Evolutionary conservation across 2,329 filamentous ascomycete species (phyloP).

Genomic region (Trichoderma sp.): DNA sequence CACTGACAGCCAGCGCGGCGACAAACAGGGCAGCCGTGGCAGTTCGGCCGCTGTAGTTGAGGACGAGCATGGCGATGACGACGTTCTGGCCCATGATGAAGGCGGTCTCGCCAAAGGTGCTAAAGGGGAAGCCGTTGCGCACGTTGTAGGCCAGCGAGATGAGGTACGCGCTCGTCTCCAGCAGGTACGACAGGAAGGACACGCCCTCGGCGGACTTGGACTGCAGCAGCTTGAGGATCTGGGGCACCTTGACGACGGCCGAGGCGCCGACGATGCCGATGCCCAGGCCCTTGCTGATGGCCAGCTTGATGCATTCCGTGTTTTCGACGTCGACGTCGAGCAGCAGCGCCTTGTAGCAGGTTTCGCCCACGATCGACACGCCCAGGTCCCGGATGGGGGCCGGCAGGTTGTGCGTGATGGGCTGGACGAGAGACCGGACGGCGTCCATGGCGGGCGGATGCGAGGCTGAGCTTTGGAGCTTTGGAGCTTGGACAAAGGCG

Average conservation of each 20-base stretch:
- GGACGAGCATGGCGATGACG: slow-evolving; percentile 78
- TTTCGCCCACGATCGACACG: slow-evolving; percentile 73
- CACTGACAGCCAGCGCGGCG: slow-evolving; percentile 66
- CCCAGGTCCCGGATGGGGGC: slow-evolving; percentile 70
- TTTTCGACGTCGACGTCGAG: slow-evolving; percentile 79
- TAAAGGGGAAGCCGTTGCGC: slow-evolving; percentile 89
- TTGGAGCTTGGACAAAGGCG: neutral
- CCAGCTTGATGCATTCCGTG: slow-evolving; percentile 79
- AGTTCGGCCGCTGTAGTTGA: slow-evolving; percentile 73
- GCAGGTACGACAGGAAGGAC: slow-evolving; percentile 84
- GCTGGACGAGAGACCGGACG: slow-evolving; percentile 59
- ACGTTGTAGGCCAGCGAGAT: slow-evolving; percentile 91
- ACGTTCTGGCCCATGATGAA: slow-evolving; percentile 92
- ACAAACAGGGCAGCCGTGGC: slow-evolving; percentile 73
- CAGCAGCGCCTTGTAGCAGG: slow-evolving; percentile 83
- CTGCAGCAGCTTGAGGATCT: slow-evolving; percentile 86
- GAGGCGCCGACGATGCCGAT: slow-evolving; percentile 90
- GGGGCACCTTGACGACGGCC: slow-evolving; percentile 91
- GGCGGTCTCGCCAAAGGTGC: slow-evolving; percentile 92
- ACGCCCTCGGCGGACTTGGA: slow-evolving; percentile 80
- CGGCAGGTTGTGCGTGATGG: slow-evolving; percentile 72
- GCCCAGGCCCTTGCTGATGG: slow-evolving; percentile 86
- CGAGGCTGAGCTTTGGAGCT: slow-evolving; percentile 6
- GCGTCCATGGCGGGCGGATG: slow-evolving; percentile 51
- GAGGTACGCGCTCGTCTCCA: slow-evolving; percentile 85